Evolutionary conservation across 2,329 filamentous ascomycete species (phyloP).

Genomic region (Paraconiothyrium brasiliense): DNA sequence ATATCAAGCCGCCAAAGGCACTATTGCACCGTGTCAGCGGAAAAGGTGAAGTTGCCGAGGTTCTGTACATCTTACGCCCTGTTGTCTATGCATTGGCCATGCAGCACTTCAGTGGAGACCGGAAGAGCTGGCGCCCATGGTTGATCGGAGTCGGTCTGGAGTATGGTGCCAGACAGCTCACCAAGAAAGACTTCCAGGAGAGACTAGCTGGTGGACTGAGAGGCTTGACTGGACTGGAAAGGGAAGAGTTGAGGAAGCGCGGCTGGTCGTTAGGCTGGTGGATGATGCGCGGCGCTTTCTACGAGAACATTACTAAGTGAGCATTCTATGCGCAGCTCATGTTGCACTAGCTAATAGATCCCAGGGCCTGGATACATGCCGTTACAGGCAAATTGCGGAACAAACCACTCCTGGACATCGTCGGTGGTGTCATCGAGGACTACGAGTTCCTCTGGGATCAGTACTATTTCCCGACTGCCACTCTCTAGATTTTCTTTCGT

Average conservation of each 20-base stretch:
- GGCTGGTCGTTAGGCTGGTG: slow-evolving; percentile 96
- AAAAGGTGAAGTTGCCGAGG: slow-evolving; percentile 83
- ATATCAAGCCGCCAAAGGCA: slow-evolving; percentile 90
- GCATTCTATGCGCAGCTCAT: slow-evolving; percentile 27
- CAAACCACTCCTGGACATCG: slow-evolving; percentile 79
- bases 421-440: slow-evolving; percentile 88
- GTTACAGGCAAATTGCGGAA: slow-evolving; percentile 75
- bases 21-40: slow-evolving; percentile 80
- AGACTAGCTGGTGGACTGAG: slow-evolving; percentile 75
- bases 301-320: slow-evolving; percentile 84
- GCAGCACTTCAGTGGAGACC: slow-evolving; percentile 74
- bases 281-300: slow-evolving; percentile 95
- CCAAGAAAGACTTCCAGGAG: slow-evolving; percentile 71
- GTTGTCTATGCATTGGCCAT: slow-evolving; percentile 86
- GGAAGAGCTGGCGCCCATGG: slow-evolving; percentile 91
- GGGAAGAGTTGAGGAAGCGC: slow-evolving; percentile 86
- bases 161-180: slow-evolving; percentile 86
- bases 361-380: slow-evolving; percentile 70
- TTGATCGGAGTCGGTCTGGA: slow-evolving; percentile 85
- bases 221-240: slow-evolving; percentile 83
- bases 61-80: slow-evolving; percentile 90
- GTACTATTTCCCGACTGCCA: slow-evolving; percentile 85
- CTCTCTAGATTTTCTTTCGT: slow-evolving; percentile 51
- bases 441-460: slow-evolving; percentile 99
- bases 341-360: slow-evolving; percentile 27